These are phyloP conservation scores for Bretziella fagacearum DNA, from an alignment of 2,329 filamentous ascomycete genomes.

Conservation along the genomic window DNA sequence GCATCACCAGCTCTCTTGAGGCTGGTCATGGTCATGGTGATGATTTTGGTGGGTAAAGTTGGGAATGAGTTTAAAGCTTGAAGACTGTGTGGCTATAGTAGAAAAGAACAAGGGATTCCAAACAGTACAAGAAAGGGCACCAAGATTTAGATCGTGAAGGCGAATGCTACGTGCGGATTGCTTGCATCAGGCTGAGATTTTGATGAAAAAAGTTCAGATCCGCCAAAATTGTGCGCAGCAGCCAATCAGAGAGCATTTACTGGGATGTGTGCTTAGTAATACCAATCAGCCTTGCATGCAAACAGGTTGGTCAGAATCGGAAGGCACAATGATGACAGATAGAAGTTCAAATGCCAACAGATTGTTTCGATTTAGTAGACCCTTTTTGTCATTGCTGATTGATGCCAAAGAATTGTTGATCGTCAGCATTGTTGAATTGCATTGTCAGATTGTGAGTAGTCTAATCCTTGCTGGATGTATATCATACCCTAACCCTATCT, in stretches of 20 bases:
- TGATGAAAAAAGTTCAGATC: conserved; percentile 9
- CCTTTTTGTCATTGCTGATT: too few relatives aligned
- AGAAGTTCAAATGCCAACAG: too few relatives aligned
- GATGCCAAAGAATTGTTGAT: too few relatives aligned
- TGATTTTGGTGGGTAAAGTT: not conserved
- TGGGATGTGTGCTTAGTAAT: not conserved
- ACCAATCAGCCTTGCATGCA: conserved; percentile 4
- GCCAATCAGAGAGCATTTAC: not conserved
- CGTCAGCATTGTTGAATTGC: too few relatives aligned
- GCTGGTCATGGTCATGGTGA: conserved; percentile 37
- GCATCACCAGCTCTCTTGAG: conserved; percentile 40
- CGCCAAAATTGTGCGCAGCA: not conserved
- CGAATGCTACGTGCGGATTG: not conserved
- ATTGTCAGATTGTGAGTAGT: too few relatives aligned
- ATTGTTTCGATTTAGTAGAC: too few relatives aligned
- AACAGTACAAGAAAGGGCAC: not conserved
- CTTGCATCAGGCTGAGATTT: not conserved
- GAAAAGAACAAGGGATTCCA: not conserved
- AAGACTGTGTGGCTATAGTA: not conserved
- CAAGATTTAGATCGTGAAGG: not conserved
- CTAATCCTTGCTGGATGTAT: too few relatives aligned
- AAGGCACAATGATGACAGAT: too few relatives aligned
- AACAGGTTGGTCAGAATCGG: too few relatives aligned
- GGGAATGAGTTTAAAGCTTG: not conserved
- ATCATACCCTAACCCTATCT: too few relatives aligned